Evolutionary conservation across 225 moss, liverwort and hornwort species (phyloP).

Genomic region (Anthoceros angustus): DNA sequence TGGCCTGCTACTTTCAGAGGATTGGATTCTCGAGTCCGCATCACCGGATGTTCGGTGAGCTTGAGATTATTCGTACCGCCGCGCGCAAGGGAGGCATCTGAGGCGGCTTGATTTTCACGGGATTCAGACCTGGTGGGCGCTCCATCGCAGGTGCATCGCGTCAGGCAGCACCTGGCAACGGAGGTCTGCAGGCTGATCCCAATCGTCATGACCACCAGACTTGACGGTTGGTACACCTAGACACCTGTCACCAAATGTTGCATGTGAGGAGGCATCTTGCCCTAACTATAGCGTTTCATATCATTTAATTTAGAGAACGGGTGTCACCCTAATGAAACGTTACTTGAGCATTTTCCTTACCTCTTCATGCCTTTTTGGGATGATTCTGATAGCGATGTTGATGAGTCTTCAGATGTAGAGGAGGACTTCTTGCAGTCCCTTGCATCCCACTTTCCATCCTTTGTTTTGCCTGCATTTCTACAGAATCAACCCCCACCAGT

Average conservation of each 20-base stretch:
- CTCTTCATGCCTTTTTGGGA: background rate
- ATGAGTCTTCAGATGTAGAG: slow-evolving; percentile 1
- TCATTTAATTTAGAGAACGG: background rate
- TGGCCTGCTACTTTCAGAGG: background rate
- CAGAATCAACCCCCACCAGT: background rate
- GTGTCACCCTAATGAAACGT: background rate
- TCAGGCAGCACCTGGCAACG: background rate
- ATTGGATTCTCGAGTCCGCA: background rate
- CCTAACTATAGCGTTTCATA: background rate
- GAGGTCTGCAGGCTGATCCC: background rate
- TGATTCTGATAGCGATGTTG: background rate
- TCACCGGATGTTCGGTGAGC: background rate
- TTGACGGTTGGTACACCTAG: background rate
- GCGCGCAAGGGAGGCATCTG: background rate
- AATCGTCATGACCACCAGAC: background rate
- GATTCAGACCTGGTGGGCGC: background rate
- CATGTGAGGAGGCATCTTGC: background rate
- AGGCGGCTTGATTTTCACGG: background rate
- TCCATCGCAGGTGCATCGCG: background rate
- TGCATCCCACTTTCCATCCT: background rate
- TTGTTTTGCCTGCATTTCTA: background rate
- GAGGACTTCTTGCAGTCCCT: background rate
- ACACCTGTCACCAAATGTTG: background rate
- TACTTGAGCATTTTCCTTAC: slow-evolving; percentile 1
- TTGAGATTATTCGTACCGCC: background rate